These are phyloP conservation scores for Planoprotostelium fungivorum DNA, from an alignment of 78 protist species.

Conservation along the genomic window DNA sequence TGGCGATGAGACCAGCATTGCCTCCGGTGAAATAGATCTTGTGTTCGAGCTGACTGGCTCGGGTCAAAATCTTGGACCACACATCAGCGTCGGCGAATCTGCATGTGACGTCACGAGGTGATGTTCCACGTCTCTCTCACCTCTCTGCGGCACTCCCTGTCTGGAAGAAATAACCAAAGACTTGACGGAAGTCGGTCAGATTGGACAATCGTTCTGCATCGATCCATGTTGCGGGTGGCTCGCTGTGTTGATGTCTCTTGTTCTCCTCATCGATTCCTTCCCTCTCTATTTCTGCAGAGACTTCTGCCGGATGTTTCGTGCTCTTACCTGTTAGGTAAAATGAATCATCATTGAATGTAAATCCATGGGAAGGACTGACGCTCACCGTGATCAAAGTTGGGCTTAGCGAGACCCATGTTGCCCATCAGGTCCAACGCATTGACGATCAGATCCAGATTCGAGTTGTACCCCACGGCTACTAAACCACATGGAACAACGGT, in stretches of 20 bases:
- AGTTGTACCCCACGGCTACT: slow-evolving; percentile 49
- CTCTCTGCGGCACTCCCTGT: slow-evolving; percentile 56
- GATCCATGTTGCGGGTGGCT: background rate
- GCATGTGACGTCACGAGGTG: background rate
- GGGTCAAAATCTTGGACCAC: background rate
- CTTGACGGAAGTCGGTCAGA: background rate
- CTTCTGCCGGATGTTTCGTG: background rate
- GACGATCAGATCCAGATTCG: slow-evolving; percentile 52
- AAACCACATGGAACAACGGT: background rate
- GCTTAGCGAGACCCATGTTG: background rate
- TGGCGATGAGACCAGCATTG: slow-evolving; percentile 58
- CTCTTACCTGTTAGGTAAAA: background rate
- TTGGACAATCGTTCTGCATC: background rate
- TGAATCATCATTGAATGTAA: too few relatives aligned
- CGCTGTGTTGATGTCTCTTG: slow-evolving; percentile 4
- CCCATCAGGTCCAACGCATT: slow-evolving; percentile 32
- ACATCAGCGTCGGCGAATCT: background rate
- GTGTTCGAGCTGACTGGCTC: background rate
- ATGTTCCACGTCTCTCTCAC: slow-evolving; percentile 7
- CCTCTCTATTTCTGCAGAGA: background rate
- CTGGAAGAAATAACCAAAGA: background rate
- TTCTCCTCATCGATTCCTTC: background rate
- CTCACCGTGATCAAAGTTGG: background rate
- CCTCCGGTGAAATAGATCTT: slow-evolving; percentile 45
- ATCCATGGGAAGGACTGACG: background rate